A percentile compares a stretch with the other conserved stretches of the same genome.
phyloP scores from a whole-genome alignment of 2,329 filamentous ascomycete species.

The Penicillium polonicum region DNA sequence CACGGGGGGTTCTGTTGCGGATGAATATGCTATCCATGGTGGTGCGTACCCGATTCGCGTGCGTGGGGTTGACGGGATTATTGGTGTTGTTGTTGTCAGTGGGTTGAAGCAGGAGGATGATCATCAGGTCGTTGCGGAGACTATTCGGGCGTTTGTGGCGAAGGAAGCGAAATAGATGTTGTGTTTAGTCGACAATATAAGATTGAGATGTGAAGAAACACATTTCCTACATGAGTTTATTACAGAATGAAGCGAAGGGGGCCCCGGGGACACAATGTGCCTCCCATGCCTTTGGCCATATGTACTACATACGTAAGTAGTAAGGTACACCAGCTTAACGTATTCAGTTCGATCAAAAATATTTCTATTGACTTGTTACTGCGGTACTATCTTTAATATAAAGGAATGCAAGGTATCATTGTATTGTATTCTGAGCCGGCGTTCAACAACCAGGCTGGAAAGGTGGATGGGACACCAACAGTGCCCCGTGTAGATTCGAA shows the following conservation, averaged over 20 bases:
- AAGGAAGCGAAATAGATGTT: conserved; percentile 15
- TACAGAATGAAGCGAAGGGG: background rate
- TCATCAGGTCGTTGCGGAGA: conserved; percentile 72
- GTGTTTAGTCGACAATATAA: background rate
- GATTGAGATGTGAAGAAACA: background rate
- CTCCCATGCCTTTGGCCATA: background rate
- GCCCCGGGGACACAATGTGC: background rate
- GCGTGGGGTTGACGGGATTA: conserved; percentile 69
- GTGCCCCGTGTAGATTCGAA: conserved; percentile 13
- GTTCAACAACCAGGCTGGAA: background rate
- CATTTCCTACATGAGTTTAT: background rate
- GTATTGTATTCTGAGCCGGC: conserved; percentile 17
- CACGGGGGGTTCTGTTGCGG: conserved; percentile 47
- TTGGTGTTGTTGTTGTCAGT: conserved; percentile 72
- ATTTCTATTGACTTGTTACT: background rate
- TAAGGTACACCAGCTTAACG: background rate
- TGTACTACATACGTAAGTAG: background rate
- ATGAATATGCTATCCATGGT: conserved; percentile 73
- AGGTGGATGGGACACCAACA: conserved; percentile 8
- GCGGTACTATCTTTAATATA: background rate
- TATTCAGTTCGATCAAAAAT: background rate
- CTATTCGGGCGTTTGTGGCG: conserved; percentile 54
- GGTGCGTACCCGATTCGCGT: conserved; percentile 73
- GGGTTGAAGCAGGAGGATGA: conserved; percentile 76
- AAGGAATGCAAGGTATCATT: conserved; percentile 24